Base-by-base conservation (phyloP, 1,284 basidiomycete species). In the Tetrapyrgos nigripes region DNA sequence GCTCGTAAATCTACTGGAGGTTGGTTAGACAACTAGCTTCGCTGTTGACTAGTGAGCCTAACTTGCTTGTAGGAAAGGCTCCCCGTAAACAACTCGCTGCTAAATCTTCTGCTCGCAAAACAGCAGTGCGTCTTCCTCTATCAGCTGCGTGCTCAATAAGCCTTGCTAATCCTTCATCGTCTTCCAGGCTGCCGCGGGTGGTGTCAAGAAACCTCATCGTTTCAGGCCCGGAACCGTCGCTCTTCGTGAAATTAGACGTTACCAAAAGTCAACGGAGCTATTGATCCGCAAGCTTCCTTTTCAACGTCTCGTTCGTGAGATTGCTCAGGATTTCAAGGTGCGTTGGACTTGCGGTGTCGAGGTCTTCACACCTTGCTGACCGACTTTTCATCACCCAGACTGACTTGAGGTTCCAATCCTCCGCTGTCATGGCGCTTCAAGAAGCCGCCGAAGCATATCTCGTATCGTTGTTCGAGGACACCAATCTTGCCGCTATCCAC, bases 221-320 rank as follows among this genome's bases (percentile, higher is more conserved):
- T 96, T 96, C 91, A 88, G 92, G 74, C 94, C 94, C 60, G 94
- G 94, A 82, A 96, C 94, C 62, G 94, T 97, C 72, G 95, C 94
- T 65, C 90, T 97, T 62, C 92, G 94, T 83, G 94, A 97, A 83
- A 96, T 97, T 70, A 85, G 95, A 79, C 88, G 93, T 59, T 97
- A 97, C 84, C 94, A 96, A 74, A 94, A 93, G 82, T 93, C 92
- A 67, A 93, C 95, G 55, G 92, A 94, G 78, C 81, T 94, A 64
- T 84, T 94, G 61, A 94, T 94, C 75, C 86, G 93, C 68, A 94
- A 94, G 79, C 85, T 94, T 46, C 92, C 93, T 59, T 94, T 95
- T 88, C 92, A 94, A 80, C 87, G 92, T 68, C 85, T 94, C 53
- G 91, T 94, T 61, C 88, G 91, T 79, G 91, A 94, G 78, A 93